Evolutionary conservation across 306 rosid genomes (phyloP).

Genomic region (Trifolium pratense): DNA sequence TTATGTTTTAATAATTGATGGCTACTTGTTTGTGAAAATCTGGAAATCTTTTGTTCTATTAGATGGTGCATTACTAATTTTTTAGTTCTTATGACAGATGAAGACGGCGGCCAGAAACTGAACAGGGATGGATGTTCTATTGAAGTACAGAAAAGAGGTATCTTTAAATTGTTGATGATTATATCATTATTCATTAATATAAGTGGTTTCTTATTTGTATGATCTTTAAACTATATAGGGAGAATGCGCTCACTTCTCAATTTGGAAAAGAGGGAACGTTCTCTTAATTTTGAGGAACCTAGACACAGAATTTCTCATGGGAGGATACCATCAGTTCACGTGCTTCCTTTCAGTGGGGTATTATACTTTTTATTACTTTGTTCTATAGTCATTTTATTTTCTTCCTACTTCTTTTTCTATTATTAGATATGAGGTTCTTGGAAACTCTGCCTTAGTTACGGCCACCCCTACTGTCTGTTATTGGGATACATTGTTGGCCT

Average conservation of each 20-base stretch:
- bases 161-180: constrained; percentile 36
- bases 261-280: constrained; percentile 86
- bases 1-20: constrained; percentile 38
- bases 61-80: constrained; percentile 34
- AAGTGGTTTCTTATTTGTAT: constrained; percentile 35
- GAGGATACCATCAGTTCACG: constrained; percentile 56
- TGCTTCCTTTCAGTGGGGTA: constrained; percentile 66
- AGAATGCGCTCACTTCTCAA: constrained; percentile 71
- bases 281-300: constrained; percentile 67
- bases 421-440: background rate
- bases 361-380: constrained; percentile 37
- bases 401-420: background rate
- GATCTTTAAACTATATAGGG: constrained; percentile 55
- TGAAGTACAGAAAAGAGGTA: constrained; percentile 83
- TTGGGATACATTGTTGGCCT: background rate
- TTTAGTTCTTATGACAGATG: constrained; percentile 59
- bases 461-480: constrained; percentile 8
- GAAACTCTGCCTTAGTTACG: background rate
- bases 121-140: constrained; percentile 64
- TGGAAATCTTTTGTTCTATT: constrained; percentile 5
- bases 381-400: constrained; percentile 27
- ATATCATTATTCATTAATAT: constrained; percentile 29
- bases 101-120: constrained; percentile 63
- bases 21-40: constrained; percentile 16
- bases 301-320: constrained; percentile 61